Conservation (phyloP, 768 basidiomycete species). For the Erythrobasidium yunnanense region DNA sequence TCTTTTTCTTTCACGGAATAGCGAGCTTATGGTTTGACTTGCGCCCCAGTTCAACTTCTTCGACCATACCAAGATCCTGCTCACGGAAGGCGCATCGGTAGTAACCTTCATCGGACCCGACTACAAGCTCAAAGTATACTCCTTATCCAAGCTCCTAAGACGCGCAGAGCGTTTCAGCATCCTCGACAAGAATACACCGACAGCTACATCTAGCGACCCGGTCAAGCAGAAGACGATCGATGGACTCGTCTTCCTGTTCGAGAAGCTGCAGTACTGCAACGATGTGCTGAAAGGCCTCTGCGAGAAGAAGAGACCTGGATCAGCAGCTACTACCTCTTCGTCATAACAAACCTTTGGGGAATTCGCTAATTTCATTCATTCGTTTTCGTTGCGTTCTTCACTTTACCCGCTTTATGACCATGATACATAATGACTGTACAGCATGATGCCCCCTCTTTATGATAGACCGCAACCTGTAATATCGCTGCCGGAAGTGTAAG, state of each 20-base stretch:
- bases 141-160: conserved; percentile 30
- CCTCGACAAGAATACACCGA: background rate
- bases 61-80: conserved; percentile 88
- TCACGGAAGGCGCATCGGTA: conserved; percentile 65
- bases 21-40: background rate
- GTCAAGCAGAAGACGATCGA: conserved; percentile 4
- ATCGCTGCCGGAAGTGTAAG: too few relatives aligned
- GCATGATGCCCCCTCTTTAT: too few relatives aligned
- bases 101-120: conserved; percentile 64
- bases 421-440: too few relatives aligned
- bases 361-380: too few relatives aligned
- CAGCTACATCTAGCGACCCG: conserved; percentile 4
- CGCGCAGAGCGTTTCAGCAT: conserved; percentile 25
- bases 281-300: conserved; percentile 52
- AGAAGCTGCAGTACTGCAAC: conserved; percentile 75
- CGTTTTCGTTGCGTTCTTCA: too few relatives aligned
- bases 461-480: too few relatives aligned
- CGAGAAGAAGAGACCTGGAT: conserved; percentile 20
- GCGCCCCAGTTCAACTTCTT: conserved; percentile 83
- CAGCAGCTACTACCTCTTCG: too few relatives aligned
- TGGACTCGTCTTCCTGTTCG: conserved; percentile 46
- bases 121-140: conserved; percentile 33
- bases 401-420: too few relatives aligned
- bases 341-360: too few relatives aligned
- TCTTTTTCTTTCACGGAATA: background rate